Evolutionary conservation across 2,329 filamentous ascomycete genomes (phyloP).

Genomic region (Xylariaceae sp.): DNA sequence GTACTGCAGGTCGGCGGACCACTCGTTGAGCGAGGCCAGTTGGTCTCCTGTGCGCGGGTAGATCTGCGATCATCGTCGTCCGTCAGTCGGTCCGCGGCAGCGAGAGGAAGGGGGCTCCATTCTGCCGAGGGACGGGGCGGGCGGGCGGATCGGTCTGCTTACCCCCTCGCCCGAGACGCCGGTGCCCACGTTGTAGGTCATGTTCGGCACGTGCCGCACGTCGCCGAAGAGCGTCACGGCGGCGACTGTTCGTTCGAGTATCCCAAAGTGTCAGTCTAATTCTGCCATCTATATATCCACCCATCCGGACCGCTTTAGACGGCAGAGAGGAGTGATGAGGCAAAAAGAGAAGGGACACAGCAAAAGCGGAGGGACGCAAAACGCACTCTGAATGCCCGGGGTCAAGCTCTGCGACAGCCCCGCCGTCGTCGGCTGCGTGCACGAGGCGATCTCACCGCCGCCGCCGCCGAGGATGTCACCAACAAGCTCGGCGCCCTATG

Average conservation of each 20-base stretch:
- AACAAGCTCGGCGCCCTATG: slow-evolving; percentile 10
- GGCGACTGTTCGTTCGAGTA: slow-evolving; percentile 9
- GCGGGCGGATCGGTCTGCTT: no score
- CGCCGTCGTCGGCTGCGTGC: slow-evolving; percentile 8
- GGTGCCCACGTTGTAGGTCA: slow-evolving; percentile 20
- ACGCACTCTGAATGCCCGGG: slow-evolving; percentile 8
- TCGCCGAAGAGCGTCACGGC: slow-evolving; percentile 21
- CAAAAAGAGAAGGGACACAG: neutral
- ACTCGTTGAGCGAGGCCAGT: slow-evolving; percentile 11
- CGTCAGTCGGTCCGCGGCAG: neutral
- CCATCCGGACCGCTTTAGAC: no score
- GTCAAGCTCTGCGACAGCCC: slow-evolving; percentile 6
- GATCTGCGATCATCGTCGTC: slow-evolving; percentile 4
- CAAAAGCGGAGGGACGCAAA: neutral
- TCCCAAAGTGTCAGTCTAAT: neutral
- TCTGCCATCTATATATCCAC: neutral
- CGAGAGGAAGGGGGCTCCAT: neutral
- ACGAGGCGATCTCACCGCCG: slow-evolving; percentile 11
- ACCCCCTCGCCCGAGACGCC: slow-evolving; percentile 15
- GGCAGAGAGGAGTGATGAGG: neutral
- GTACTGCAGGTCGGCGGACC: slow-evolving; percentile 5
- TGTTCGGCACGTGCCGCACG: slow-evolving; percentile 18
- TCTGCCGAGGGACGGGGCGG: neutral
- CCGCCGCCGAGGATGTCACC: slow-evolving; percentile 16
- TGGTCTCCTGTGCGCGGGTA: slow-evolving; percentile 12